Conservation (phyloP, 371 early-diverging fungal genomes). For the Mucor racemosus region DNA sequence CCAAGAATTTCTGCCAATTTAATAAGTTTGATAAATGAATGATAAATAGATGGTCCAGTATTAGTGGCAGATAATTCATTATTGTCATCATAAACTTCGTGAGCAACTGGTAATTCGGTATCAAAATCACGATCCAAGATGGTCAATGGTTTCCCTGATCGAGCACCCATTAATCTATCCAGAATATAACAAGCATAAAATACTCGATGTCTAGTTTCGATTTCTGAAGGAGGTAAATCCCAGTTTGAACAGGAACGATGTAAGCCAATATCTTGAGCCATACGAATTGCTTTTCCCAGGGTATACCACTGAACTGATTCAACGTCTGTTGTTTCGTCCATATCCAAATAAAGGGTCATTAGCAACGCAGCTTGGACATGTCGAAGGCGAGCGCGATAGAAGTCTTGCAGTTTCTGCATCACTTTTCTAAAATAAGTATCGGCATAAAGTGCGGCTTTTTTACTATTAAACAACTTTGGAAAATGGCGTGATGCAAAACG, state of each 20-base stretch:
- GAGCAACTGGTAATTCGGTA: slow-evolving; percentile 38
- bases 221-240: slow-evolving; percentile 56
- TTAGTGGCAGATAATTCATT: background rate
- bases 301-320: slow-evolving; percentile 60
- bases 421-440: slow-evolving; percentile 43
- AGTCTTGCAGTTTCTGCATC: slow-evolving; percentile 40
- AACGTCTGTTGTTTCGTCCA: slow-evolving; percentile 46
- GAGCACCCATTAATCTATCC: slow-evolving; percentile 58
- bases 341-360: slow-evolving; percentile 50
- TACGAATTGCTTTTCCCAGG: slow-evolving; percentile 66
- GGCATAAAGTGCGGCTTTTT: slow-evolving; percentile 38
- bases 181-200: slow-evolving; percentile 66
- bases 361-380: slow-evolving; percentile 51
- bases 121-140: slow-evolving; percentile 56
- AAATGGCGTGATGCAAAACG: slow-evolving; percentile 43
- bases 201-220: slow-evolving; percentile 63
- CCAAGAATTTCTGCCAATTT: slow-evolving; percentile 53
- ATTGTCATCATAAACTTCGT: slow-evolving; percentile 32
- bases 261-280: slow-evolving; percentile 71
- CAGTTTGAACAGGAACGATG: slow-evolving; percentile 61
- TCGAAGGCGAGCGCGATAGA: slow-evolving; percentile 37
- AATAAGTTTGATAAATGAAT: slow-evolving; percentile 38
- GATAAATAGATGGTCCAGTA: slow-evolving; percentile 31
- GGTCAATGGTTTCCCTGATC: slow-evolving; percentile 49
- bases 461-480: slow-evolving; percentile 21